Evolutionary conservation across 2,329 filamentous ascomycete genomes (phyloP), one percentile per base, ranked within the genome.

Genomic region (Colletotrichum filicis): DNA sequence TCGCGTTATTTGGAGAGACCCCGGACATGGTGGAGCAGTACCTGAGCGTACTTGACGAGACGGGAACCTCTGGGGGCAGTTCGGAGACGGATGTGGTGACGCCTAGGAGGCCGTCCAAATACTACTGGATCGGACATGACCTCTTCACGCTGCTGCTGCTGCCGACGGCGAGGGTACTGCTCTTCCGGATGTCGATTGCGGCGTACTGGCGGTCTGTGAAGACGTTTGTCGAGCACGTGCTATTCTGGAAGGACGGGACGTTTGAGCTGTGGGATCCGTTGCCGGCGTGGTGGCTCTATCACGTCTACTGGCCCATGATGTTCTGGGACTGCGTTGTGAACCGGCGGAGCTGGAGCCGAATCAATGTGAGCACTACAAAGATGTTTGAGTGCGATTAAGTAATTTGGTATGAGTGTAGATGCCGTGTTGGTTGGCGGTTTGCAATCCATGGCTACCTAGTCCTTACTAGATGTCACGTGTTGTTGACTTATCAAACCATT

Each of bases 81-180:
- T 14, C 19, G 37, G n/a, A 19, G 24, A 8, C 14, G 46, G 60
- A 57, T 52, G 37, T 70, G 64, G 57, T 61, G 46, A 75, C 75
- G 30, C 80, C 79, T 5, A 74, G 30, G 3, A 70, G 72, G 53
- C 71, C 79, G 67, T 75, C 67, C 55, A 76, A 77, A 14, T 83
- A 85, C 74, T 93, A 92, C 80, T 94, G 92, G 92, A 78, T 92
- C n/a, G 90, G 88, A 0, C 91, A 94, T 74, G 92, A 94, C 69
- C 66, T 94, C 0, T 82, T 92, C 1, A 83, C 85, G 1, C 80
- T 87, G 1, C 78, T 91, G 0, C 46, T 91, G 0, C 79, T 86
- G 0, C 90, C 86, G 1, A 81, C 86, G 1, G 78, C 91, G 1
- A 55, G 91, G 0, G 79, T 86, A 0, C 89, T 78, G 4, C 64